Conservation (phyloP, 2,329 filamentous ascomycete genomes). For the Botrytis galanthina region DNA sequence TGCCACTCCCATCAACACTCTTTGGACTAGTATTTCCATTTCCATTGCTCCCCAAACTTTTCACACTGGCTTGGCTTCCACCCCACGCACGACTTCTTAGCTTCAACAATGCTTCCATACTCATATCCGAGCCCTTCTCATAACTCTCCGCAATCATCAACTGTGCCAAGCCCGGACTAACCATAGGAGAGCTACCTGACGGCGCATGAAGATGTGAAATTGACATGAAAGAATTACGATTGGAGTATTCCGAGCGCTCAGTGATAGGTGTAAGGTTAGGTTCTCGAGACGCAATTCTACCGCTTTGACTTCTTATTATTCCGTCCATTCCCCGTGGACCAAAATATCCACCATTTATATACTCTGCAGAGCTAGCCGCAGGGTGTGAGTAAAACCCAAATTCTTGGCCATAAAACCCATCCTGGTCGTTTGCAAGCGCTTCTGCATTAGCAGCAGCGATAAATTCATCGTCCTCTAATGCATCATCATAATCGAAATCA, state of each 20-base stretch:
- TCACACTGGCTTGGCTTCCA: conserved; percentile 72
- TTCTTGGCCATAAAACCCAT: conserved; percentile 93
- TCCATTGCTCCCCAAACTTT: conserved; percentile 49
- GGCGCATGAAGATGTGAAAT: conserved; percentile 43
- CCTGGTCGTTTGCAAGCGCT: conserved; percentile 84
- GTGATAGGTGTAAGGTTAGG: conserved; percentile 96
- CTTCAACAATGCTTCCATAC: conserved; percentile 65
- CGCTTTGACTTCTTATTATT: conserved; percentile 64
- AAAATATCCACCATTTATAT: conserved; percentile 85
- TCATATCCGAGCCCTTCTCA: conserved; percentile 61
- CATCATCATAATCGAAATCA: conserved; percentile 56
- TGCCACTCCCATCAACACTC: conserved; percentile 30
- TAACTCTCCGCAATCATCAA: conserved; percentile 57
- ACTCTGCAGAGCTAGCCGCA: conserved; percentile 45
- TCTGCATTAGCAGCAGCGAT: conserved; percentile 95
- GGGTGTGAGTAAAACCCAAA: conserved; percentile 89
- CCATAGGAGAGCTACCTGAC: conserved; percentile 42
- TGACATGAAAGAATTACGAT: conserved; percentile 78
- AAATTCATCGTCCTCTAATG: conserved; percentile 81
- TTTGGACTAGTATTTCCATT: conserved; percentile 38
- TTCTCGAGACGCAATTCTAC: conserved; percentile 72
- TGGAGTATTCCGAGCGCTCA: conserved; percentile 92
- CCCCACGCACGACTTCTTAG: conserved; percentile 76
- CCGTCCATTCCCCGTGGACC: conserved; percentile 67
- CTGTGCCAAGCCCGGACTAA: conserved; percentile 74